Evolutionary conservation across 108 stramenopile species (phyloP).

Genomic region (Discostella stelligeroides): DNA sequence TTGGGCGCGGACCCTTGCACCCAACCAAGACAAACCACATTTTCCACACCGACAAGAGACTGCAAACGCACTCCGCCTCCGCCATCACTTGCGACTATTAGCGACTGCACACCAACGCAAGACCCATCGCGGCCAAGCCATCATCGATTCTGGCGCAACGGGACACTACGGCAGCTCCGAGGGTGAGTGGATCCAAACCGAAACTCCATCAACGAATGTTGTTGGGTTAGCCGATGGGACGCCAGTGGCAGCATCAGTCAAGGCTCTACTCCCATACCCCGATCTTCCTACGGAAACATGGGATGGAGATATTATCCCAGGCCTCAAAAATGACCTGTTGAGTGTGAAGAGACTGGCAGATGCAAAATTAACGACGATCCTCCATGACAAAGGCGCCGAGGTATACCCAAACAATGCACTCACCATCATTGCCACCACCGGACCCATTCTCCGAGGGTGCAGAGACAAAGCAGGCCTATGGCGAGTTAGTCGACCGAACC

Average conservation of each 20-base stretch:
- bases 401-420: neutral
- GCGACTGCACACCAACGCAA: neutral
- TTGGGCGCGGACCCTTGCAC: neutral
- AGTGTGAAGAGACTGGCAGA: no score
- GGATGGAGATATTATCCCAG: neutral
- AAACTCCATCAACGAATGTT: neutral
- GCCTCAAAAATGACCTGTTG: neutral
- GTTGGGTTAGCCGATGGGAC: neutral
- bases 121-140: neutral
- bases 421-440: neutral
- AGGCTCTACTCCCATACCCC: neutral
- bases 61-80: neutral
- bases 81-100: neutral
- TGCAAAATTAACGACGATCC: neutral
- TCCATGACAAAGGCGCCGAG: neutral
- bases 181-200: neutral
- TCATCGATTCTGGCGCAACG: neutral
- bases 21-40: neutral
- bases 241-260: neutral
- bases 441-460: neutral
- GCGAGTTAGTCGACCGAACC: neutral
- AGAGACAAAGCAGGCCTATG: neutral
- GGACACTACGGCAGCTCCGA: constrained; percentile 1
- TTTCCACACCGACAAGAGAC: no score
- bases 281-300: neutral